Evolutionary conservation across 805 yeast species (phyloP).

Genomic region (Kuraishia cidri): DNA sequence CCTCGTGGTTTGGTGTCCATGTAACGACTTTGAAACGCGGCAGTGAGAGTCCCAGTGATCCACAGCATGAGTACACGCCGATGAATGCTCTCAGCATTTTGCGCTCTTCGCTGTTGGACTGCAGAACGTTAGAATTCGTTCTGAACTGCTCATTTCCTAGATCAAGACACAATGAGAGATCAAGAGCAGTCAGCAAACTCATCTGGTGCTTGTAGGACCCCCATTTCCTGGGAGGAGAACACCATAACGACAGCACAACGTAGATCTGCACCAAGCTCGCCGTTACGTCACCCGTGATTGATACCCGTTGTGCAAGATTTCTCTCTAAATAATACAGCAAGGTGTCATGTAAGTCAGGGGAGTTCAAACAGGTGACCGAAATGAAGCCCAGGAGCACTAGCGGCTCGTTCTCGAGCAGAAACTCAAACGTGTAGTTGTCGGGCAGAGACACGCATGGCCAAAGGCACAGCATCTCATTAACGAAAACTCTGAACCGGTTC

Average conservation of each 20-base stretch:
- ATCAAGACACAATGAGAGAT: constrained; percentile 39
- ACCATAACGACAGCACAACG: constrained; percentile 40
- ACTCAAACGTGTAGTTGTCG: constrained; percentile 23
- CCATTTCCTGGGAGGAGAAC: constrained; percentile 40
- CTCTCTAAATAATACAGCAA: constrained; percentile 34
- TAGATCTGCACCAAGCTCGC: constrained; percentile 31
- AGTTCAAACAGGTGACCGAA: constrained; percentile 37
- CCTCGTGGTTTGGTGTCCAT: constrained; percentile 37
- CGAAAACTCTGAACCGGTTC: constrained; percentile 24
- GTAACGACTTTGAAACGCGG: constrained; percentile 40
- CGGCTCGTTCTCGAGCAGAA: constrained; percentile 31
- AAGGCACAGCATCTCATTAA: constrained; percentile 27
- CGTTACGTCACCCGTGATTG: constrained; percentile 32
- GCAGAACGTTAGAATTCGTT: constrained; percentile 13
- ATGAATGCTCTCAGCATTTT: constrained; percentile 31
- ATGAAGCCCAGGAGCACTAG: constrained; percentile 31
- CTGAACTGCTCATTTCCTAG: constrained; percentile 27
- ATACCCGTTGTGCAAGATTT: constrained; percentile 32
- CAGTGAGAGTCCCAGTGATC: constrained; percentile 38
- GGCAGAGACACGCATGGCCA: constrained; percentile 43
- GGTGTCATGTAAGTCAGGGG: constrained; percentile 30
- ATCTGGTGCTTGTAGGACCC: constrained; percentile 46
- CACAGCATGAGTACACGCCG: constrained; percentile 41
- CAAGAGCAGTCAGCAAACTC: constrained; percentile 33
- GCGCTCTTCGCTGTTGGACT: constrained; percentile 21